Evolutionary conservation across 495 filamentous ascomycete species (phyloP).

Genomic region (Podospora australis): DNA sequence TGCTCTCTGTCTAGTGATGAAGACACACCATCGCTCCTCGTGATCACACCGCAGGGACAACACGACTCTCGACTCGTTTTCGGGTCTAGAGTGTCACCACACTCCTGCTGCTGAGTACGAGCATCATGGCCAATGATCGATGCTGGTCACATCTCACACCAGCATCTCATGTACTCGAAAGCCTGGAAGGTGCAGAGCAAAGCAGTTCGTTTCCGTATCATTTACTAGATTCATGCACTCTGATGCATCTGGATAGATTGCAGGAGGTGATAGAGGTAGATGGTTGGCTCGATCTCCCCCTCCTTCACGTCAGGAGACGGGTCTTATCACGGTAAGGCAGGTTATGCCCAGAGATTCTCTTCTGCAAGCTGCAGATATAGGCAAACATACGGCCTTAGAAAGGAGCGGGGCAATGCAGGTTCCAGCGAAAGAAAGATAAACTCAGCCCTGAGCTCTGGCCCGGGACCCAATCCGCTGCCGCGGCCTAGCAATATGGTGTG

Average conservation of each 20-base stretch:
- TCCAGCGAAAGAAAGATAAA: neutral
- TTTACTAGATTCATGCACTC: neutral
- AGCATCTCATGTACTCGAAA: too few species aligned
- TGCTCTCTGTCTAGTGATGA: too few species aligned
- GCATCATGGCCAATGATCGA: neutral
- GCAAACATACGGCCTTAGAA: neutral
- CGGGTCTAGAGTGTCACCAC: too few species aligned
- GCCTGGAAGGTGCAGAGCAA: too few species aligned
- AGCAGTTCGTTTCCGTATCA: neutral
- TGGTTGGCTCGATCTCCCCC: neutral
- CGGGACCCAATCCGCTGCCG: neutral
- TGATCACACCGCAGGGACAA: too few species aligned
- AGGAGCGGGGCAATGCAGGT: neutral
- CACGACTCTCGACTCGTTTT: too few species aligned
- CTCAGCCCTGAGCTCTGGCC: neutral
- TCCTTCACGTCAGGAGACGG: neutral
- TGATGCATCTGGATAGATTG: neutral
- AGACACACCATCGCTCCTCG: too few species aligned
- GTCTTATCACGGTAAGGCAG: too few species aligned
- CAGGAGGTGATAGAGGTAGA: neutral
- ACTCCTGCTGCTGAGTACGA: too few species aligned
- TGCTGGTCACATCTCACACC: constrained; percentile 1
- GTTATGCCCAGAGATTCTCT: too few species aligned
- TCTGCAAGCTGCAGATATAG: too few species aligned
- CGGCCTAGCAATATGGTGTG: neutral